Evolutionary conservation across 805 yeast species (phyloP), one percentile per base, ranked within the genome.

Genomic region (Cyberlindnera nakhonratchasimensis): DNA sequence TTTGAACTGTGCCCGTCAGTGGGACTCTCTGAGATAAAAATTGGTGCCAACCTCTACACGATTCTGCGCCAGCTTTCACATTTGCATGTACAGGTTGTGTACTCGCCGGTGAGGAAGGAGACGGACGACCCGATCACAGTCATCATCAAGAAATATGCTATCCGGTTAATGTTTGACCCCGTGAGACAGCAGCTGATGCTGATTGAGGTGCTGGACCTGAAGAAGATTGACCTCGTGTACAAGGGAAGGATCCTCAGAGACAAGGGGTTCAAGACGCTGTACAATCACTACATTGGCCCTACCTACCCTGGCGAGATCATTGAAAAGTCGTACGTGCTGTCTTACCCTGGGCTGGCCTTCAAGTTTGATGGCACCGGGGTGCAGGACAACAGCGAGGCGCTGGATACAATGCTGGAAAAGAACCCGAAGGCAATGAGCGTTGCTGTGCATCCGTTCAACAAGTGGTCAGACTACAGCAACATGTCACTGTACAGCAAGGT

Each of bases 271-370:
- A 71, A 70, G 34, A 59, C 64, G 14, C 65, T 79, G 3, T 79
- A 79, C 57, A 77, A 78, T 51, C 73, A 70, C 53, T 64, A 71
- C 2, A 75, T 79, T 54, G 86, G 86, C 0, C 84, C 84, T 2
- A 79, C 85, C 0, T 77, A 73, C 45, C 80, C 82, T 2, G 85
- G 84, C 0, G 57, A 52, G 21, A 50, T 66, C 9, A 57, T 63
- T 34, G 40, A 42, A 1, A 48, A 45, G 3, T 34, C 51, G 16
- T 53, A 57, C 12, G 58, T 68, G 10, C 60, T 79, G 20, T 70
- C 77, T 18, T 79, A 79, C 50, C 77, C 79, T 2, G 86, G 86
- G 0, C 63, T 79, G 4, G 64, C 75, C 0, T 79, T 79, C 59
- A 67, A 64, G 41, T 79, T 78, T 51, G 56, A 23, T 4, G 10